Evolutionary conservation across 78 protist species (phyloP), one percentile per base, ranked within the genome.

Genomic region (Emiliania huxleyi): DNA sequence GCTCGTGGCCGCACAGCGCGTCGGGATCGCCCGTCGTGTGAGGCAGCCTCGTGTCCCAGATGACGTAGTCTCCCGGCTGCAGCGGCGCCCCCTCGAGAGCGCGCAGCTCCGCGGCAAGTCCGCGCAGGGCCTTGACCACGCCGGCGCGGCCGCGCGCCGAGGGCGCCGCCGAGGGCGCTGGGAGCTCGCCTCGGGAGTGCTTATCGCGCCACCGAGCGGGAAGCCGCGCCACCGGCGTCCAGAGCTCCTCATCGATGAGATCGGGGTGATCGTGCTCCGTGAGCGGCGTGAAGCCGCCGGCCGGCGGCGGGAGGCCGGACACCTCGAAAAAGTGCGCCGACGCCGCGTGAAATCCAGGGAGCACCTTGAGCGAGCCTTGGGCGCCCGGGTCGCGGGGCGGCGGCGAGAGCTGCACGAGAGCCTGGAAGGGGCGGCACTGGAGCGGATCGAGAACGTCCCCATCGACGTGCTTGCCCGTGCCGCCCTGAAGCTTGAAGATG

Each of bases 401-500:
- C n/a, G n/a, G 6, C 38, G 23, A 15, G 12, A 71, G 44, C 21
- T 71, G 81, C 18, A 71, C 81, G 42, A n/a, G 19, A 15, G 81
- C 81, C 42, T 71, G 81, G 81, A 71, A 71, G 29, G 81, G 81
- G 29, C 81, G 35, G 2, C 42, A 35, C 35, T 71, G 35, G 40
- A 71, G 19, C 22, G 81, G 81, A 1, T 71, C 81, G 6, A 18
- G 4, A 18, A 71, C 19, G 19, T 26, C 35, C 15, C 81, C 81
- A 40, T 71, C 81, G 42, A 71, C 19, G 81, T 71, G 81, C 81
- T 71, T 71, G 2, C 81, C 81, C 12, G 81, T 71, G 81, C 81
- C 48, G 42, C 81, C 81, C 81, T 71, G 81, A 35, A 71, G 96
- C 62, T 52, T 52, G 62, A 19, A 52, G 29, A 52, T 15, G 62